Percentiles rank a stretch among this genome's conserved stretches.
phyloP scores from a whole-genome alignment of 208 protist genomes.

The Acanthamoeba quina region DNA sequence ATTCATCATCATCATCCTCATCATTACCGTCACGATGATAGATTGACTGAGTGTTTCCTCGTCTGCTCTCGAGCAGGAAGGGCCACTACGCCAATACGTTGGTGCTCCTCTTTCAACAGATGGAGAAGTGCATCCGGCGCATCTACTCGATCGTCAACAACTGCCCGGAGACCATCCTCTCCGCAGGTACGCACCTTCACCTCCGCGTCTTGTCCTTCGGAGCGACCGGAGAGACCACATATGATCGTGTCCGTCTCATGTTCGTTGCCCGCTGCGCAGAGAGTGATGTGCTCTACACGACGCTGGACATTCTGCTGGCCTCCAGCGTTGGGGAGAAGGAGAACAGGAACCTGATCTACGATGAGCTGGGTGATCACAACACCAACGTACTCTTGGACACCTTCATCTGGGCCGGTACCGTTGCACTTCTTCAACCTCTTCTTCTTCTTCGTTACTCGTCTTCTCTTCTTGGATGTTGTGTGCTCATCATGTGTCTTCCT shows the following conservation, averaged over 20 bases:
- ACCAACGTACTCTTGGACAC: conserved; percentile 4
- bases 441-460: neutral
- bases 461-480: neutral
- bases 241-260: neutral
- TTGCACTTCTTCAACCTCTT: neutral
- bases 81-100: conserved; percentile 35
- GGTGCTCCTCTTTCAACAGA: conserved; percentile 38
- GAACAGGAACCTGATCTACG: conserved; percentile 29
- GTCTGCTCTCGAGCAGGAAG: neutral
- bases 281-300: conserved; percentile 36
- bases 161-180: conserved; percentile 25
- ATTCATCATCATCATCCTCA: neutral
- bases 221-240: neutral
- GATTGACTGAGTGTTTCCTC: neutral
- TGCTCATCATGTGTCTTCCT: neutral
- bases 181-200: neutral
- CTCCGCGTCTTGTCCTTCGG: no score
- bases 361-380: neutral
- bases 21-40: neutral
- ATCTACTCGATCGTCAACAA: conserved; percentile 24
- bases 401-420: conserved; percentile 59
- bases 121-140: conserved; percentile 40
- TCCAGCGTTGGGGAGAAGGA: conserved; percentile 11
- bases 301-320: conserved; percentile 24
- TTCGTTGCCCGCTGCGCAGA: neutral